Conservation (phyloP, 73 alveolate species). For the Paramecium sonneborni region DNA sequence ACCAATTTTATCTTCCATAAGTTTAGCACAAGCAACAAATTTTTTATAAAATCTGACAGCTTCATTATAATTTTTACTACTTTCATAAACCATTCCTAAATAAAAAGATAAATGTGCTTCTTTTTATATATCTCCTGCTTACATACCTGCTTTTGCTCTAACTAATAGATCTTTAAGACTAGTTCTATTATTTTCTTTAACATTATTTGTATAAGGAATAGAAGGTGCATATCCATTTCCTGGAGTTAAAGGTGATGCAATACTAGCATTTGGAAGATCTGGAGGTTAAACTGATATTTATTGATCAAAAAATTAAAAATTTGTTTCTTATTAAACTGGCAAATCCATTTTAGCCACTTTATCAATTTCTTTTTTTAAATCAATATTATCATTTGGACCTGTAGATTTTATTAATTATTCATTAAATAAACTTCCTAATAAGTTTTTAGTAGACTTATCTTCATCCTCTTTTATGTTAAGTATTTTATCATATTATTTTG, state of each 20-base stretch:
- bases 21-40: conserved; percentile 96
- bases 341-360: neutral
- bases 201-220: conserved; percentile 83
- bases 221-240: conserved; percentile 99
- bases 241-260: conserved; percentile 94
- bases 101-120: conserved; percentile 98
- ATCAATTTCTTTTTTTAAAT: conserved; percentile 14
- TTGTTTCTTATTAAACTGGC: neutral
- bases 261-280: conserved; percentile 93
- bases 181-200: conserved; percentile 74
- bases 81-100: conserved; percentile 96
- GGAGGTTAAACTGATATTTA: conserved; percentile 98
- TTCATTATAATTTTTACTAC: conserved; percentile 82
- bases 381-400: neutral
- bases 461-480: conserved; percentile 42
- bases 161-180: conserved; percentile 90
- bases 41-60: conserved; percentile 94
- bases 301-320: conserved; percentile 86
- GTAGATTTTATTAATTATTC: conserved; percentile 1
- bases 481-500: conserved; percentile 58
- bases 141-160: conserved; percentile 98
- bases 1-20: conserved; percentile 98
- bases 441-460: neutral
- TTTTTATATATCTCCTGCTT: conserved; percentile 94
- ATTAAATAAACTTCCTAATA: neutral